Conservation (phyloP, 1,284 basidiomycete species). For the Athelia psychrophila region DNA sequence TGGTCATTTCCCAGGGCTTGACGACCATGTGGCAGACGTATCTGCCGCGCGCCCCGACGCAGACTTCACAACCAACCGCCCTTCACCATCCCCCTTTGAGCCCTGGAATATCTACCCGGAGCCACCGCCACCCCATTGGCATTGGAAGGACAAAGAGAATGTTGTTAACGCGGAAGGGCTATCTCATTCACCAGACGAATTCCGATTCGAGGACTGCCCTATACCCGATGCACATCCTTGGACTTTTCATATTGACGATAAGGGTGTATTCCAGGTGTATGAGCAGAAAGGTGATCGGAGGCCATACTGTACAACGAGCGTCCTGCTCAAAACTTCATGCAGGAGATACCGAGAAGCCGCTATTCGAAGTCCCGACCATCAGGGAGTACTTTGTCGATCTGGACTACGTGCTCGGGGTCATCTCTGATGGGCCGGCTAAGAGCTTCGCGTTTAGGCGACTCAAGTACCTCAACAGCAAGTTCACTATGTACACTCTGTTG, state of each 20-base stretch:
- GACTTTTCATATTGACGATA: conserved; percentile 76
- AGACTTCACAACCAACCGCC: conserved; percentile 31
- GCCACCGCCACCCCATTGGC: conserved; percentile 93
- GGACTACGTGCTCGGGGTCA: conserved; percentile 86
- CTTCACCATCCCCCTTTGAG: conserved; percentile 33
- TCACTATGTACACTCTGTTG: conserved; percentile 89
- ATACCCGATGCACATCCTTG: conserved; percentile 66
- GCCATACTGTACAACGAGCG: conserved; percentile 7
- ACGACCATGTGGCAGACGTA: conserved; percentile 59
- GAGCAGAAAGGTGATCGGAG: conserved; percentile 35
- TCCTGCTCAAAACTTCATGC: conserved; percentile 2
- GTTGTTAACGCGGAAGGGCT: conserved; percentile 42
- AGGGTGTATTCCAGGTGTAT: conserved; percentile 87
- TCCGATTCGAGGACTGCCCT: conserved; percentile 64
- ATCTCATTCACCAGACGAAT: conserved; percentile 46
- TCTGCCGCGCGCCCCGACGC: conserved; percentile 65
- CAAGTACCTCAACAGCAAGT: conserved; percentile 94
- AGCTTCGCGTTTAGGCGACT: conserved; percentile 93
- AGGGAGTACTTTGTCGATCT: conserved; percentile 96
- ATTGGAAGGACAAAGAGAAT: conserved; percentile 65
- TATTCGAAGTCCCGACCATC: conserved; percentile 83
- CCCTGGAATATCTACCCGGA: conserved; percentile 88
- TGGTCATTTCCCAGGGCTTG: conserved; percentile 63
- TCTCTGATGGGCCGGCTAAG: conserved; percentile 93
- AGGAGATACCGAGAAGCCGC: conserved; percentile 46